These are phyloP conservation scores for Exserohilum rostratum DNA, from an alignment of 2,329 filamentous ascomycete genomes.

Conservation along the genomic window DNA sequence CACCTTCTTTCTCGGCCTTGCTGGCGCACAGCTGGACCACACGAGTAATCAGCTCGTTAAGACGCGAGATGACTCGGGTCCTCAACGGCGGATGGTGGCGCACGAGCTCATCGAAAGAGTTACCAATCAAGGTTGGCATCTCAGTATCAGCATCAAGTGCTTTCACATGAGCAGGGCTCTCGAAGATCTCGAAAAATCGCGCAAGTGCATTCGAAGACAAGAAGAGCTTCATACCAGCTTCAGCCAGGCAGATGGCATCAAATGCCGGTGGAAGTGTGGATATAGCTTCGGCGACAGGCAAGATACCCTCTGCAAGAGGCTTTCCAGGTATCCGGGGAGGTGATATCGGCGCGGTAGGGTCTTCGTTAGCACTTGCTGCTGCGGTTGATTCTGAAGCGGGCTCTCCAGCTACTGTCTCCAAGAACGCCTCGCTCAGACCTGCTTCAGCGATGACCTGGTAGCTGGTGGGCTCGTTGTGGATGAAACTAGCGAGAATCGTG, in stretches of 20 bases:
- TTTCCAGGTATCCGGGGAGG: constrained; percentile 32
- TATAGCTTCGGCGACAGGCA: constrained; percentile 89
- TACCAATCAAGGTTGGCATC: constrained; percentile 75
- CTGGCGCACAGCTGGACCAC: constrained; percentile 75
- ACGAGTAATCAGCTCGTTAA: constrained; percentile 85
- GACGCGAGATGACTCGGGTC: constrained; percentile 78
- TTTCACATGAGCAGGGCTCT: constrained; percentile 86
- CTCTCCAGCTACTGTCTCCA: constrained; percentile 74
- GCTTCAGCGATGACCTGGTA: constrained; percentile 96
- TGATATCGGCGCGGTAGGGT: constrained; percentile 12
- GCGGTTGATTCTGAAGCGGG: constrained; percentile 27
- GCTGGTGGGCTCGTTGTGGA: constrained; percentile 98
- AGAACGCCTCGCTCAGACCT: constrained; percentile 82
- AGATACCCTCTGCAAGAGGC: constrained; percentile 70
- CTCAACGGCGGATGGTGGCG: constrained; percentile 89
- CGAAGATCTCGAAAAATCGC: constrained; percentile 94
- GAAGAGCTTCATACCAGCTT: constrained; percentile 84
- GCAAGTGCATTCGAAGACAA: constrained; percentile 81
- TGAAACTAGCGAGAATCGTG: constrained; percentile 90
- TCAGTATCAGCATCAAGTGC: constrained; percentile 78
- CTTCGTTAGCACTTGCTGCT: constrained; percentile 22
- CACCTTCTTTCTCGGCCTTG: constrained; percentile 70
- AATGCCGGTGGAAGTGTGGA: constrained; percentile 84
- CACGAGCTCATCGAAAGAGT: constrained; percentile 90
- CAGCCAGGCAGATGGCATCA: constrained; percentile 91